phyloP scores from a whole-genome alignment of 164 flowering plant genomes.

The Vitis riparia region DNA sequence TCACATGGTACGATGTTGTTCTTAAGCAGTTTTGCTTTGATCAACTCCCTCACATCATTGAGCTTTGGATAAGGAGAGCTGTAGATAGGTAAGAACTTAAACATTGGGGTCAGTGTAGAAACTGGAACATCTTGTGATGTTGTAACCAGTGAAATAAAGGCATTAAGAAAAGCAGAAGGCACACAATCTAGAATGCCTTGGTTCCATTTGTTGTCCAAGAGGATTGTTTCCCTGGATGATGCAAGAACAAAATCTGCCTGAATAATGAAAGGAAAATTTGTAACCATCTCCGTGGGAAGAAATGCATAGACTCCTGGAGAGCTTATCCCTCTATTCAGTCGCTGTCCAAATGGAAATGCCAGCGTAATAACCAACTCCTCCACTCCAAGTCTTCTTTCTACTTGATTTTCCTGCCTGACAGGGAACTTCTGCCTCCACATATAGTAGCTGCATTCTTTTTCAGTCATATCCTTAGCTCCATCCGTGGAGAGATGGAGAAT shows the following conservation, averaged over 20 bases:
- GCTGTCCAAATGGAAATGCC: conserved; percentile 55
- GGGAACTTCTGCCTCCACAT: conserved; percentile 77
- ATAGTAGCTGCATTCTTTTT: conserved; percentile 43
- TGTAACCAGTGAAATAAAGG: conserved; percentile 45
- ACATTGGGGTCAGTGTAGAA: conserved; percentile 33
- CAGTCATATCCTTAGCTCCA: conserved; percentile 20
- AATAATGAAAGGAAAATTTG: conserved; percentile 60
- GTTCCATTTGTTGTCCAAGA: conserved; percentile 55
- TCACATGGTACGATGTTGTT: conserved; percentile 52
- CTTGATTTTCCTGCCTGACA: conserved; percentile 37
- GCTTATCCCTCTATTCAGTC: conserved; percentile 37
- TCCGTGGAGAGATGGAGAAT: conserved; percentile 49
- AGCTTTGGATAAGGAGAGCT: conserved; percentile 34
- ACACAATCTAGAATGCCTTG: conserved; percentile 58
- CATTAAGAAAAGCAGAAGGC: conserved; percentile 50
- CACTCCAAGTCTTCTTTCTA: conserved; percentile 41
- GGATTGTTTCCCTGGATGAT: conserved; percentile 57
- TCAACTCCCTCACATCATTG: conserved; percentile 40
- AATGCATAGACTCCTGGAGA: conserved; percentile 61
- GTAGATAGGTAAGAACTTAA: conserved; percentile 44
- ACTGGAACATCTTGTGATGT: conserved; percentile 35
- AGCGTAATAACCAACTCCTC: conserved; percentile 56
- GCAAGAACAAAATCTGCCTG: conserved; percentile 61
- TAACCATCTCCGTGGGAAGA: conserved; percentile 70
- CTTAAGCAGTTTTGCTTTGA: conserved; percentile 30